These are phyloP conservation scores for Candida loeiensis DNA, from an alignment of 805 yeast genomes.

Conservation along the genomic window DNA sequence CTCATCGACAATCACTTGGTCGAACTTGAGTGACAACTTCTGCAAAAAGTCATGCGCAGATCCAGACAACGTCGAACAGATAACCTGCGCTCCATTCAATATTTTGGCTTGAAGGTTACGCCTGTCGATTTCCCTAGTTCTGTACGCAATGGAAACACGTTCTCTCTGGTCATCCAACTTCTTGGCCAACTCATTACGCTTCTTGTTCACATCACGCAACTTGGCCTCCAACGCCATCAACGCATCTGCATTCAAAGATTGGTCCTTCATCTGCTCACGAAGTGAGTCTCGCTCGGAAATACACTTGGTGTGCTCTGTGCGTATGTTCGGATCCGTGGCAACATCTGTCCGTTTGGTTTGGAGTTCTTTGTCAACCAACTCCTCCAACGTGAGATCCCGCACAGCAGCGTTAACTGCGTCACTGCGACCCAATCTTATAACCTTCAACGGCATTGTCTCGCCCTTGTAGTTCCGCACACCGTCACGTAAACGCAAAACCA, in stretches of 20 bases:
- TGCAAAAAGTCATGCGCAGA: constrained; percentile 87
- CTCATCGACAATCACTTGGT: constrained; percentile 91
- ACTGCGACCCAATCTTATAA: constrained; percentile 85
- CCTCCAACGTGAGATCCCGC: constrained; percentile 79
- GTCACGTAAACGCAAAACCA: constrained; percentile 72
- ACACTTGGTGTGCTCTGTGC: constrained; percentile 49
- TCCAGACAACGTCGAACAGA: constrained; percentile 91
- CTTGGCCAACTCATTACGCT: constrained; percentile 66
- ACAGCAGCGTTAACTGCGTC: constrained; percentile 86
- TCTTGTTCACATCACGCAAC: constrained; percentile 54
- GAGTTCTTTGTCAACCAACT: constrained; percentile 65
- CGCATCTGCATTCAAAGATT: constrained; percentile 35
- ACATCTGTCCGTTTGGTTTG: constrained; percentile 30
- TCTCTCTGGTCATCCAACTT: constrained; percentile 79
- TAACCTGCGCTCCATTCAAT: constrained; percentile 71
- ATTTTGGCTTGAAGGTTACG: constrained; percentile 71
- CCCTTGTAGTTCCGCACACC: constrained; percentile 67
- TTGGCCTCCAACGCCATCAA: constrained; percentile 46
- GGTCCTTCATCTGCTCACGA: constrained; percentile 35
- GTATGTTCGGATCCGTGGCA: constrained; percentile 46
- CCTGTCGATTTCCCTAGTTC: constrained; percentile 76
- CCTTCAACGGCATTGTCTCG: constrained; percentile 49
- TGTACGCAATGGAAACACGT: constrained; percentile 56
- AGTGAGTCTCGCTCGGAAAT: constrained; percentile 56
- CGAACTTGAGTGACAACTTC: constrained; percentile 71